Base-by-base conservation (phyloP, 2,329 filamentous ascomycete species). In the Exophiala bonariae region DNA sequence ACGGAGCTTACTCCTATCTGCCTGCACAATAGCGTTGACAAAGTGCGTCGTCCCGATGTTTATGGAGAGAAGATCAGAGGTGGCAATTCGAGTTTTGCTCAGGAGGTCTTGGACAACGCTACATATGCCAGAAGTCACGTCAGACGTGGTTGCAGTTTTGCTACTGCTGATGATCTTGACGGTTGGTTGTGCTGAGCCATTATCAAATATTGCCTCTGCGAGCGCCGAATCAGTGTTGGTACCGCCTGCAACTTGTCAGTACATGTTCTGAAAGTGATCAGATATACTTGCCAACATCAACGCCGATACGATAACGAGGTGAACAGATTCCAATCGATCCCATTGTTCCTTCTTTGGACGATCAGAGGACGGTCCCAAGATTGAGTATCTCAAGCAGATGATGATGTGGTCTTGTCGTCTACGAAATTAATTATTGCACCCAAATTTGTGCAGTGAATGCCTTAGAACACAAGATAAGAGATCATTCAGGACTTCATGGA, bases 1-100 rank as follows among this genome's bases (percentile, higher is more conserved):
- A 7, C 71, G 71, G 5, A 80, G 62, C n/a, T 76, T 68, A 18
- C 69, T 65, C 2, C 67, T 64, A 61, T 80, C 74, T 9, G 71
- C 67, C 35, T 75, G 73, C 5, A 77, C 63, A 3, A 78, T 71
- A 11, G 46, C 46, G 50, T 77, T 77, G 40, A 77, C 68, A 47
- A 77, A 77, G 61, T 76, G 71, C 0, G 77, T 79, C 2, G 74
- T 78, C 19, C 75, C 75, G 38, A 78, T 71, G 6, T 71, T 75
- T 3, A 77, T 68, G 45, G 70, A 73, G 5, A 62, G 64, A 42
- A 75, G 61, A 33, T 63, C 55, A 1, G 63, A 49, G 1, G 58
- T 56, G 7, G 63, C 55, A 2, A 68, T 50, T 2, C 54, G 45
- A 3, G 67, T 64, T 30, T 65, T 52, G 3, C 61, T 52, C 13